Conservation (phyloP, 768 basidiomycete genomes). For the Tylopilus felleus region DNA sequence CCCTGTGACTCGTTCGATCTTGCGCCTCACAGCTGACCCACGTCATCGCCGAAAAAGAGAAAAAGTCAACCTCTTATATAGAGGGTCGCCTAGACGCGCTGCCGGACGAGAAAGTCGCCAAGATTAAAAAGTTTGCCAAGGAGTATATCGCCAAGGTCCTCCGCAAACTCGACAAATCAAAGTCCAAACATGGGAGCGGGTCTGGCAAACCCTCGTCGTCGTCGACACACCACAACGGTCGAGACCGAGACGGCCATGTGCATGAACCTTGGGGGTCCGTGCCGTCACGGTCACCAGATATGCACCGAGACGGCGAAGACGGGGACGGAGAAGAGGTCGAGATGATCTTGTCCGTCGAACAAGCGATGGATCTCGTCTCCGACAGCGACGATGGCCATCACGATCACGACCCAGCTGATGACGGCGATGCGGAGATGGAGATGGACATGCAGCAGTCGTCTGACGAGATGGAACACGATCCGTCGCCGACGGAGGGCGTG, state of each 20-base stretch:
- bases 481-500: constrained; percentile 34
- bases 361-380: constrained; percentile 44
- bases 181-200: constrained; percentile 16
- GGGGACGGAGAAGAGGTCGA: constrained; percentile 25
- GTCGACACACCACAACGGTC: constrained; percentile 16
- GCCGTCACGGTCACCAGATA: constrained; percentile 5
- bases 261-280: constrained; percentile 13
- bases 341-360: constrained; percentile 41
- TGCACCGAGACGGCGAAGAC: constrained; percentile 8
- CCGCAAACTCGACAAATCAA: constrained; percentile 54
- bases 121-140: constrained; percentile 92
- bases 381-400: constrained; percentile 31
- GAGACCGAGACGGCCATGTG: neutral
- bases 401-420: neutral
- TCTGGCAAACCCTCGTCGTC: constrained; percentile 21
- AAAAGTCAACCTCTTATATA: constrained; percentile 78
- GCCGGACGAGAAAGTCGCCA: constrained; percentile 80
- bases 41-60: constrained; percentile 91
- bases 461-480: constrained; percentile 26
- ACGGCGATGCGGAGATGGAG: constrained; percentile 19
- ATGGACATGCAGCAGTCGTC: constrained; percentile 25
- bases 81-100: constrained; percentile 71
- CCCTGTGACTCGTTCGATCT: neutral
- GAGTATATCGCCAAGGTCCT: constrained; percentile 85
- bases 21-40: constrained; percentile 63